phyloP scores from a whole-genome alignment of 1,139 yeast genomes.

The Saccharomycopsis hybrid region DNA sequence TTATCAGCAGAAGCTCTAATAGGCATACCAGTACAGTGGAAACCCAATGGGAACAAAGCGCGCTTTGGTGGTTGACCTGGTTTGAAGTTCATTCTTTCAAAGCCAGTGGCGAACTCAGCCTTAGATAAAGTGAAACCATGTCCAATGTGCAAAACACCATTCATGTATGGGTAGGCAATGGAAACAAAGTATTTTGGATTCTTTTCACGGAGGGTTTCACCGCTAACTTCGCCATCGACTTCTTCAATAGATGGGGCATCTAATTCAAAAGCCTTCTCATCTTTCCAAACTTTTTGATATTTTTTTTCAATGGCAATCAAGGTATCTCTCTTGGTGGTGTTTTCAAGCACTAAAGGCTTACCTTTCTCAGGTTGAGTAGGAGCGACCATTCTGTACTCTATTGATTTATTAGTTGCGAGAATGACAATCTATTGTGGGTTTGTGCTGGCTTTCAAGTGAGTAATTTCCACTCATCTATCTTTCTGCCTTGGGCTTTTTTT shows the following conservation, averaged over 20 bases:
- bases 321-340: slow-evolving; percentile 89
- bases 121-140: slow-evolving; percentile 94
- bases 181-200: slow-evolving; percentile 87
- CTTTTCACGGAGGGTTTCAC: slow-evolving; percentile 66
- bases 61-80: slow-evolving; percentile 50
- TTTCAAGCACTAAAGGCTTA: slow-evolving; percentile 31
- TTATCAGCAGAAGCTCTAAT: slow-evolving; percentile 96
- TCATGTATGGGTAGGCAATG: slow-evolving; percentile 99
- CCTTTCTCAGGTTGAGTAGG: slow-evolving; percentile 7
- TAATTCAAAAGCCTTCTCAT: slow-evolving; percentile 76
- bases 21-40: slow-evolving; percentile 99
- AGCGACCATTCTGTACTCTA: slow-evolving; percentile 3
- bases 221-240: slow-evolving; percentile 43
- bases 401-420: background rate
- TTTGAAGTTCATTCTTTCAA: slow-evolving; percentile 69
- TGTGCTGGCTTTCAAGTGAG: too few relatives aligned
- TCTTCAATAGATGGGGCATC: slow-evolving; percentile 79
- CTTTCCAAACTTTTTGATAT: slow-evolving; percentile 83
- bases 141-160: slow-evolving; percentile 97
- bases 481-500: too few relatives aligned
- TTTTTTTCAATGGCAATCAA: slow-evolving; percentile 84
- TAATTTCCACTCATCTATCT: too few relatives aligned
- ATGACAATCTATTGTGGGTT: too few relatives aligned
- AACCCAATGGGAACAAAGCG: slow-evolving; percentile 93
- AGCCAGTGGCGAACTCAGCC: slow-evolving; percentile 90